Evolutionary conservation across 192 early-diverging fungal species (phyloP).

Genomic region (Dissophora globulifera): DNA sequence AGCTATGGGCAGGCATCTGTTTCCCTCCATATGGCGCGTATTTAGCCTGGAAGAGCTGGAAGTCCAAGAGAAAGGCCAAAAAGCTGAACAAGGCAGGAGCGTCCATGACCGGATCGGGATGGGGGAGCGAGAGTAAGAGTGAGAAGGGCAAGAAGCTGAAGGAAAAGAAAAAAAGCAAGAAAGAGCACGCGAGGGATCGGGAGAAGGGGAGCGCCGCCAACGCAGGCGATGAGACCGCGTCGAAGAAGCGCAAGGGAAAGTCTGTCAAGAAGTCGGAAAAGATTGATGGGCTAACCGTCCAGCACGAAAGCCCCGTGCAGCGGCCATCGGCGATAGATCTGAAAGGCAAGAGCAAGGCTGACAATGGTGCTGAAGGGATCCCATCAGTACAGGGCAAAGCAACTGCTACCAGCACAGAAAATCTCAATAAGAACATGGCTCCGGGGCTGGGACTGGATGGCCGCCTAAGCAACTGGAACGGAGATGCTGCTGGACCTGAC

Average conservation of each 20-base stretch:
- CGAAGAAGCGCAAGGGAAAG: too few relatives aligned
- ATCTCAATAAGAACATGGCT: conserved; percentile 7
- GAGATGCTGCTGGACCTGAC: conserved; percentile 31
- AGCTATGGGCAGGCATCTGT: conserved; percentile 25
- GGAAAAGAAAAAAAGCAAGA: background rate
- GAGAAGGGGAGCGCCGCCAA: too few relatives aligned
- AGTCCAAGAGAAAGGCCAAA: conserved; percentile 27
- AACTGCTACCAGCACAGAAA: background rate
- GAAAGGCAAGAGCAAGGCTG: conserved; percentile 30
- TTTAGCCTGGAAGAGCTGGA: conserved; percentile 29
- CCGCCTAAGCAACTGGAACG: conserved; percentile 47
- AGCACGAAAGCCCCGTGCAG: background rate
- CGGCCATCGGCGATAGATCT: too few relatives aligned
- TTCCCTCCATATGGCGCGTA: conserved; percentile 49
- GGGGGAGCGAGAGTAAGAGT: background rate
- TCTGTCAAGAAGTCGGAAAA: too few relatives aligned
- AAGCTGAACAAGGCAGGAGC: conserved; percentile 11
- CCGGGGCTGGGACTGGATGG: conserved; percentile 40
- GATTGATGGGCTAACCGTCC: conserved; percentile 22
- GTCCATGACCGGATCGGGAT: too few relatives aligned
- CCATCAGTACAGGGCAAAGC: background rate
- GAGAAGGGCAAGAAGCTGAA: conserved; percentile 1
- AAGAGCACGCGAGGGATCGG: conserved; percentile 1
- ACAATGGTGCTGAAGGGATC: background rate
- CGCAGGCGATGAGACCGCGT: too few relatives aligned